Evolutionary conservation across 2,329 filamentous ascomycete species (phyloP), one percentile per base, ranked within the genome.

Genomic region (Cladosporium sp.): DNA sequence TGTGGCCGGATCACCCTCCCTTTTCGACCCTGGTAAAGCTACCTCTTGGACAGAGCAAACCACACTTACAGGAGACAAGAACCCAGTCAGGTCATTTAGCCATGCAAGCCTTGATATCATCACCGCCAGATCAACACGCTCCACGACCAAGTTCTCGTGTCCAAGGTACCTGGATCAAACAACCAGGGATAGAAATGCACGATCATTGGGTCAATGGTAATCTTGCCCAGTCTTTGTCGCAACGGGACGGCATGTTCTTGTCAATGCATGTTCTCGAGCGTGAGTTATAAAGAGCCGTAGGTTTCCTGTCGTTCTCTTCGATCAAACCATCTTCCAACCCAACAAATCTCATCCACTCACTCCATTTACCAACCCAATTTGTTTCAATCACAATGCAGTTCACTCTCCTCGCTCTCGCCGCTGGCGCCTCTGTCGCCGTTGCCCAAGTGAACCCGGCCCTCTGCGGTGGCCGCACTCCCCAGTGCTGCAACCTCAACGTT

Each of bases 341-440:
- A 36, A 4, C 32, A 15, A 36, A 36, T 34, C 32, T 12, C 32
- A 34, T 2, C 32, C n/a, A n/a, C n/a, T n/a, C n/a, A n/a, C n/a
- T n/a, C n/a, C n/a, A n/a, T n/a, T n/a, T n/a, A n/a, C n/a, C n/a
- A 36, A 15, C 32, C 13, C n/a, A 36, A 4, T 4, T n/a, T 3
- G 32, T 1, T 2, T 8, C 17, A 52, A 15, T 27, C 22, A 36
- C 9, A 54, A 15, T 57, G 55, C 55, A 57, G 34, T 47, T 57
- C 47, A 34, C 47, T 36, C 12, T 55, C 32, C 48, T 57, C 38
- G 49, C 53, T 43, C 30, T 53, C 8, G 51, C 51, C 24, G 51
- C 53, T 41, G 27, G 55, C 41, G 55, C 48, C 18, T 52, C 52
- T 18, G 55, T 48, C 37, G 45, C 20, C 27, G n/a, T 41, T 12